These are phyloP conservation scores for Salix caprea DNA, from an alignment of 345 rosid species.

Conservation along the genomic window DNA sequence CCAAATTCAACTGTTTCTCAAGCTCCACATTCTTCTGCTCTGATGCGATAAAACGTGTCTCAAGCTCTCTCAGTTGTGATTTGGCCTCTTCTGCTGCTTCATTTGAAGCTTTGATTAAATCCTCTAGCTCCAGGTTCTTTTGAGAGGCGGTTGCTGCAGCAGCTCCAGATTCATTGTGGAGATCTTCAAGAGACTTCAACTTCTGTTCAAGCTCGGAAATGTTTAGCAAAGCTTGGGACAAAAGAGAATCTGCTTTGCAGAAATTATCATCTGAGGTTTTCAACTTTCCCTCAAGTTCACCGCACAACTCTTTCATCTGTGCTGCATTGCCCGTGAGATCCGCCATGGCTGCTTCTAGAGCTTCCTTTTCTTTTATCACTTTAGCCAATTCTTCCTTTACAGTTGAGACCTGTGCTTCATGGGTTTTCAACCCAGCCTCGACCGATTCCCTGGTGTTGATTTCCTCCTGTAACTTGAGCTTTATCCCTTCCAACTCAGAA, in stretches of 20 bases:
- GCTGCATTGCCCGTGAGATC: conserved; percentile 45
- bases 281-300: conserved; percentile 61
- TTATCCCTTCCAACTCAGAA: conserved; percentile 46
- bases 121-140: conserved; percentile 72
- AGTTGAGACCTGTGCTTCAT: conserved; percentile 31
- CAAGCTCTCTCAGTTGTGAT: conserved; percentile 60
- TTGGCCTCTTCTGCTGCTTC: conserved; percentile 66
- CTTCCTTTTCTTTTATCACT: conserved; percentile 50
- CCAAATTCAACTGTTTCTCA: conserved; percentile 56
- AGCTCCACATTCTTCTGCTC: conserved; percentile 76
- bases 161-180: conserved; percentile 51
- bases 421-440: conserved; percentile 38
- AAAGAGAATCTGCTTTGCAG: conserved; percentile 55
- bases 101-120: conserved; percentile 46
- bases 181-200: conserved; percentile 65
- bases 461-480: conserved; percentile 54
- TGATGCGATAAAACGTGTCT: conserved; percentile 48
- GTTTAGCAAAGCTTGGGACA: conserved; percentile 65
- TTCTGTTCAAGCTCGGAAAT: conserved; percentile 70
- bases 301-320: conserved; percentile 39
- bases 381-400: conserved; percentile 33
- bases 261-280: conserved; percentile 62
- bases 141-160: conserved; percentile 63
- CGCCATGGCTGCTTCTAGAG: conserved; percentile 45
- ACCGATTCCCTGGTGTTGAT: conserved; percentile 35